Conservation (phyloP, 345 rosid genomes). For the Linum trigynum region DNA sequence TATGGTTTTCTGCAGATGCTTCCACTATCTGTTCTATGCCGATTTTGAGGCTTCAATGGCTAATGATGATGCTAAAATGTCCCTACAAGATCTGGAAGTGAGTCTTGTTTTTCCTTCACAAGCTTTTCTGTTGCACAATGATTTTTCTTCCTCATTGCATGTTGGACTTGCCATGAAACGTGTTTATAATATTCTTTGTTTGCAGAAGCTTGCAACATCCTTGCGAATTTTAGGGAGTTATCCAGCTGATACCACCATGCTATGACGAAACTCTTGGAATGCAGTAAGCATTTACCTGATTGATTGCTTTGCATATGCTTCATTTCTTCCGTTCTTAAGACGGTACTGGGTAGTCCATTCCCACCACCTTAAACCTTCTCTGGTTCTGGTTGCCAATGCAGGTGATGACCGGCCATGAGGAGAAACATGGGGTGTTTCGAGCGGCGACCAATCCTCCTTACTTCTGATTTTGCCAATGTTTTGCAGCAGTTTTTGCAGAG, state of each 20-base stretch:
- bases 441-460: too few species aligned
- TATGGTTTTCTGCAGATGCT: background rate
- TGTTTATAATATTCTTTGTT: background rate
- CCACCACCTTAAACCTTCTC: too few species aligned
- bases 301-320: too few species aligned
- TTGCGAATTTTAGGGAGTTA: background rate
- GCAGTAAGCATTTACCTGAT: too few species aligned
- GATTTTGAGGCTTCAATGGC: background rate
- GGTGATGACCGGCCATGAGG: too few species aligned
- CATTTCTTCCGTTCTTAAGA: too few species aligned
- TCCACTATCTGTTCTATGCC: background rate
- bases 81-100: background rate
- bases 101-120: background rate
- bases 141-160: background rate
- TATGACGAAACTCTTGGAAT: background rate
- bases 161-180: background rate
- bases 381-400: too few species aligned
- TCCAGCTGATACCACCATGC: too few species aligned
- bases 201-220: background rate
- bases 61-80: background rate
- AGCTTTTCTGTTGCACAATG: background rate
- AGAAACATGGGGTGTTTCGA: too few species aligned
- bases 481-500: too few species aligned
- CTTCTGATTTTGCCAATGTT: too few species aligned
- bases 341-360: too few species aligned